Conservation (phyloP, 2,329 filamentous ascomycete genomes). For the Ascochyta pisi region DNA sequence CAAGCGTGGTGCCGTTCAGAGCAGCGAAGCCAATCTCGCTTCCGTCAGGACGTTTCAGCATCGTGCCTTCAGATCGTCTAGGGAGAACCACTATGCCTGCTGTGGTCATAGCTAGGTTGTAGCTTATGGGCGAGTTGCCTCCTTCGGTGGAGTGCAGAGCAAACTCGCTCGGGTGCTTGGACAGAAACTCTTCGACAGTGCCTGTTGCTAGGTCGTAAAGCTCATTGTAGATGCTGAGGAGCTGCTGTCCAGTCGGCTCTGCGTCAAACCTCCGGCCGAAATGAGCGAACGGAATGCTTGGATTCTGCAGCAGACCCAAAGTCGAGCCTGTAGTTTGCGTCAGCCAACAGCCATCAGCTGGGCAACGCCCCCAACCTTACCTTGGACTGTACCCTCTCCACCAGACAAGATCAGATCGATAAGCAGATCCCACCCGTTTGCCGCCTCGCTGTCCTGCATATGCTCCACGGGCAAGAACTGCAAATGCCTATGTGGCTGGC, state of each 20-base stretch:
- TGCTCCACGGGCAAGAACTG: slow-evolving; percentile 71
- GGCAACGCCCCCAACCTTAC: background rate
- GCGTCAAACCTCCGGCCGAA: slow-evolving; percentile 54
- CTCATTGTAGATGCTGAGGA: slow-evolving; percentile 44
- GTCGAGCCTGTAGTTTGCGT: slow-evolving; percentile 10
- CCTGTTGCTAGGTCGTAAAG: slow-evolving; percentile 44
- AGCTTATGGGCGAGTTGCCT: slow-evolving; percentile 59
- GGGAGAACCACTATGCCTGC: slow-evolving; percentile 62
- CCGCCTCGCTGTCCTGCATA: slow-evolving; percentile 60
- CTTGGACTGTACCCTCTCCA: slow-evolving; percentile 7
- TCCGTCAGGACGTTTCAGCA: slow-evolving; percentile 49
- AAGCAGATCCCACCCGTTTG: slow-evolving; percentile 56
- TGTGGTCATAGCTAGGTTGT: slow-evolving; percentile 65
- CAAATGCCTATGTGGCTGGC: slow-evolving; percentile 74
- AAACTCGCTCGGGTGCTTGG: slow-evolving; percentile 43
- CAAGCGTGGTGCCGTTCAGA: slow-evolving; percentile 64
- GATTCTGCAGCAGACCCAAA: slow-evolving; percentile 23
- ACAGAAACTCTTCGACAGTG: slow-evolving; percentile 51
- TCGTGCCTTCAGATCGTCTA: slow-evolving; percentile 54
- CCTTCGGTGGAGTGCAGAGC: slow-evolving; percentile 34
- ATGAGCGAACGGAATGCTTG: slow-evolving; percentile 57
- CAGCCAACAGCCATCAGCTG: slow-evolving; percentile 8
- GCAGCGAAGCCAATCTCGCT: slow-evolving; percentile 54
- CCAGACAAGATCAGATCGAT: slow-evolving; percentile 52
- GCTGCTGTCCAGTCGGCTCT: slow-evolving; percentile 48